Conservation (phyloP, 108 stramenopile genomes). For the Parmales sp. region DNA sequence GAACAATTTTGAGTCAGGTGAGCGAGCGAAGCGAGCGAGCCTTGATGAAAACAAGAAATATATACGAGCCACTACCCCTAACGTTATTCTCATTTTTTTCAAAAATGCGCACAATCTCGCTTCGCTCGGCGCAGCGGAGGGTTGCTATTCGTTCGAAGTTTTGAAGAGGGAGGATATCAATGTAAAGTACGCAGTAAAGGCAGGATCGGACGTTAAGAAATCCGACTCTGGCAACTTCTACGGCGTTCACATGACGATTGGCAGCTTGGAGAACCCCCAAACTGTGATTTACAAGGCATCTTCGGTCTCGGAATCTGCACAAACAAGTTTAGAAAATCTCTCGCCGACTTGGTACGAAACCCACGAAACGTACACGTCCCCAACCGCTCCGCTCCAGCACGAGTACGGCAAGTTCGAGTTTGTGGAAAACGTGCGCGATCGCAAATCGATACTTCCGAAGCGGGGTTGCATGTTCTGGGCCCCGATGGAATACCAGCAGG, state of each 20-base stretch:
- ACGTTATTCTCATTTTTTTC: no score
- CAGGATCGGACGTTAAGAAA: slow-evolving; percentile 49
- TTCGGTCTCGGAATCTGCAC: slow-evolving; percentile 19
- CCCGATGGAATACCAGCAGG: slow-evolving; percentile 56
- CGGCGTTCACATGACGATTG: slow-evolving; percentile 24
- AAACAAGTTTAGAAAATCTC: slow-evolving; percentile 21
- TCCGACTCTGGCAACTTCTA: slow-evolving; percentile 4
- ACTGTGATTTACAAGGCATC: slow-evolving; percentile 59
- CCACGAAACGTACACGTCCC: slow-evolving; percentile 20
- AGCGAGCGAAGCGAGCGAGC: neutral
- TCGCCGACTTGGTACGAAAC: slow-evolving; percentile 53
- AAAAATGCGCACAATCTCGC: no score
- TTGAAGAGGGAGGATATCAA: slow-evolving; percentile 50
- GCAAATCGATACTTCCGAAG: no score
- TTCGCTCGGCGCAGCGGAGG: slow-evolving; percentile 86
- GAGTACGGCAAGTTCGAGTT: no score
- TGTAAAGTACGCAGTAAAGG: slow-evolving; percentile 80
- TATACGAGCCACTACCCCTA: no score
- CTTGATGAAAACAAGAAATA: no score
- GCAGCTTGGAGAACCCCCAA: slow-evolving; percentile 20
- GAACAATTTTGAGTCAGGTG: neutral
- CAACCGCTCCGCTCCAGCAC: no score
- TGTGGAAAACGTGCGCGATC: no score
- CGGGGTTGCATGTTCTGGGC: slow-evolving; percentile 84
- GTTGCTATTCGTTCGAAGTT: slow-evolving; percentile 74